Evolutionary conservation across 2,329 filamentous ascomycete species (phyloP).

Genomic region (Cordyceps cateniannulata): DNA sequence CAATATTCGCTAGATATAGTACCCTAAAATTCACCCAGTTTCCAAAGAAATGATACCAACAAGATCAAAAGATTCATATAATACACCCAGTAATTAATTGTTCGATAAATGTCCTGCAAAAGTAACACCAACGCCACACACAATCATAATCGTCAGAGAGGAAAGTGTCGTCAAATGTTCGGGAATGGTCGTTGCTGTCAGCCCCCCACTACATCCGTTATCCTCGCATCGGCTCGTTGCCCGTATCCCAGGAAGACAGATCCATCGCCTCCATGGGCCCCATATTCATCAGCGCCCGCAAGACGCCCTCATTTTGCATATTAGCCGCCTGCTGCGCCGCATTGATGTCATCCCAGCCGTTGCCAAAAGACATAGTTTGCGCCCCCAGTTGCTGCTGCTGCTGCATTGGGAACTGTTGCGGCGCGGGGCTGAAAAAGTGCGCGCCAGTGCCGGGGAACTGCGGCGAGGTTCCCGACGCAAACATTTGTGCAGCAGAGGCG

Average conservation of each 20-base stretch:
- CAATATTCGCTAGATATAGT: not conserved
- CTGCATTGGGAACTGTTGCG: not conserved
- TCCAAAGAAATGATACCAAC: not conserved
- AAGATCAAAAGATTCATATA: not conserved
- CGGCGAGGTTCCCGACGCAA: not conserved
- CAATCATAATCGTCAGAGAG: not conserved
- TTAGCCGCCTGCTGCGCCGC: constrained; percentile 20
- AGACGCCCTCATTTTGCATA: constrained; percentile 43
- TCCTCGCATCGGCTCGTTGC: constrained; percentile 12
- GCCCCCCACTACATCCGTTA: not conserved
- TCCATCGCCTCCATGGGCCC: constrained; percentile 57
- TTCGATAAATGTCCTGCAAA: not conserved
- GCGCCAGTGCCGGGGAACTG: not conserved
- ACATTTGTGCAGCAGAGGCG: not conserved
- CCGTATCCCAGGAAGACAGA: constrained; percentile 39
- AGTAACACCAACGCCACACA: not conserved
- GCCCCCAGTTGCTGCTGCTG: not conserved
- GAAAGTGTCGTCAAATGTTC: not conserved
- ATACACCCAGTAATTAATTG: not conserved
- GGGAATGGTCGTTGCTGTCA: not conserved
- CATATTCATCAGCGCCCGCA: constrained; percentile 52
- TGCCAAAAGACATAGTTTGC: constrained; percentile 17
- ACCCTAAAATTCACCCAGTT: not conserved
- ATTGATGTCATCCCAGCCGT: constrained; percentile 37
- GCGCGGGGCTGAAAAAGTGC: constrained; percentile 6